phyloP scores from a whole-genome alignment of 139 green algal genomes.

The Zygnema cylindricum region DNA sequence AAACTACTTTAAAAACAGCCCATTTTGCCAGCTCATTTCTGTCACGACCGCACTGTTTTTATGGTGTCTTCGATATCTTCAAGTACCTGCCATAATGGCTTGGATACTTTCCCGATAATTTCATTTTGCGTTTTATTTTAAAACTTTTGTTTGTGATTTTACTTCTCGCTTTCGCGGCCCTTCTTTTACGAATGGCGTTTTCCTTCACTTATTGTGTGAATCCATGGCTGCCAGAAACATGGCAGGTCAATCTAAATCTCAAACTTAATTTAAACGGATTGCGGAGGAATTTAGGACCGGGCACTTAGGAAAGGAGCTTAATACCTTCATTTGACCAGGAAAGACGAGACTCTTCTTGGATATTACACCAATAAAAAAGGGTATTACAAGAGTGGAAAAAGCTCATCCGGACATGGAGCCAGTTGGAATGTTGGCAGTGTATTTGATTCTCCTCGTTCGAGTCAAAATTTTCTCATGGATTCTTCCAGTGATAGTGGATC shows the following conservation, averaged over 20 bases:
- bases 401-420: not conserved
- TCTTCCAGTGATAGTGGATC: not conserved
- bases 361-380: not conserved
- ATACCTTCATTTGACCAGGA: not conserved
- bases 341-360: not conserved
- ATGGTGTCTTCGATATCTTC: not conserved
- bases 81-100: not conserved
- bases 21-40: not conserved
- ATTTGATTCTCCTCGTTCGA: not conserved
- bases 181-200: not conserved
- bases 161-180: not conserved
- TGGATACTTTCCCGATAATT: slow-evolving; percentile 13
- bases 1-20: too few relatives aligned
- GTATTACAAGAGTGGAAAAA: not conserved
- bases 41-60: not conserved
- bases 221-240: not conserved
- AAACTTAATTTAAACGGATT: not conserved
- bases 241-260: slow-evolving; percentile 18
- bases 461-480: not conserved
- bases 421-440: not conserved
- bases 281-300: not conserved
- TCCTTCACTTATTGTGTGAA: not conserved
- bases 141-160: not conserved
- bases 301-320: not conserved
- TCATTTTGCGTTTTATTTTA: not conserved